These are phyloP conservation scores for Phytophthora syringae DNA, from an alignment of 352 stramenopile genomes.

Conservation along the genomic window DNA sequence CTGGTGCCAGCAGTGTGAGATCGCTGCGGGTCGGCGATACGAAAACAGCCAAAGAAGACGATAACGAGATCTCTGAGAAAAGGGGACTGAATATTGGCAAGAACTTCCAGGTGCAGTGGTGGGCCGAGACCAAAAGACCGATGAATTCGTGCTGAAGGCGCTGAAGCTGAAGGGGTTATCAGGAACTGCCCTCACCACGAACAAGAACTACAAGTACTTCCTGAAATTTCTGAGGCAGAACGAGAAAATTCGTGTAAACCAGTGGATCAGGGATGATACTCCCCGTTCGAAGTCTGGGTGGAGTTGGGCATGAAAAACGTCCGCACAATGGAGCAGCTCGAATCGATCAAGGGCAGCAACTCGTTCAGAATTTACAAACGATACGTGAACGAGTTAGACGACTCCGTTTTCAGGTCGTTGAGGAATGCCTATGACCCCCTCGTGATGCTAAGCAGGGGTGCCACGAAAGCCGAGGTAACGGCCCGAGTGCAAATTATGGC, in stretches of 20 bases:
- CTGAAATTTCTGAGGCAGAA: neutral
- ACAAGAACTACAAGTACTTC: constrained; percentile 4
- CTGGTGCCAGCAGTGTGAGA: neutral
- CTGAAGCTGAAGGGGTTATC: neutral
- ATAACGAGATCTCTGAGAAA: no score
- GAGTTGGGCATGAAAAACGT: neutral
- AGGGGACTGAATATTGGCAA: no score
- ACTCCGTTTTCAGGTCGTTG: neutral
- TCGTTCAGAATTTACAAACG: neutral
- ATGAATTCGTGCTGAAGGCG: neutral
- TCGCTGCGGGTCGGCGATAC: neutral
- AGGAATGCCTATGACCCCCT: no score
- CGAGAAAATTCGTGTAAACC: neutral
- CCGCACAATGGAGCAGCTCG: neutral
- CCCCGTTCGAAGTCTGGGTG: neutral
- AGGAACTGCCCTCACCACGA: neutral
- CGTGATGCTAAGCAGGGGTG: no score
- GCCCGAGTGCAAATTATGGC: neutral
- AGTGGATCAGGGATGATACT: neutral
- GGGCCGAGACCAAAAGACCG: neutral
- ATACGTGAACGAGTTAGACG: neutral
- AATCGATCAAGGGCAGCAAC: neutral
- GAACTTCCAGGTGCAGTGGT: neutral
- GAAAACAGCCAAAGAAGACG: neutral
- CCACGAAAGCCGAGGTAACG: neutral